phyloP scores from a whole-genome alignment of 192 early-diverging fungal species.

The Coemansia sp. region DNA sequence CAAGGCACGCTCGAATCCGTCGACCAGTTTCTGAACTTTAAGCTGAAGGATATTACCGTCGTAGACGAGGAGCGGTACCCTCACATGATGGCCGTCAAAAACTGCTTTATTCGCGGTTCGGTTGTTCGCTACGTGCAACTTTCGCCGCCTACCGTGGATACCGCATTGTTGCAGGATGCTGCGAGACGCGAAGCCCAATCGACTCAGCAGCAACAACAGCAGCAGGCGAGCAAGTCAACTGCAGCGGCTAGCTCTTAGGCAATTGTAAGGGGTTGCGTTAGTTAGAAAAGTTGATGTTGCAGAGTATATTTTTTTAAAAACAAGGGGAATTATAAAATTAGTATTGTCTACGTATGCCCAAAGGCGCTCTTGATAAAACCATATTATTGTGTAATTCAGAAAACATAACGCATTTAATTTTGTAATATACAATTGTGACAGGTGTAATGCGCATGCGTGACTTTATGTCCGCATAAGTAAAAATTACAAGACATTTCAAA shows the following conservation, averaged over 20 bases:
- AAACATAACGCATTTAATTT: too few species aligned
- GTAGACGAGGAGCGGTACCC: slow-evolving; percentile 85
- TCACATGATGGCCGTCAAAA: slow-evolving; percentile 98
- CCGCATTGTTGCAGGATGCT: slow-evolving; percentile 94
- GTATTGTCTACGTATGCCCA: too few species aligned
- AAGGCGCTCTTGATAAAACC: too few species aligned
- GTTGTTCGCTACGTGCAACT: slow-evolving; percentile 97
- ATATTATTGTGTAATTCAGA: too few species aligned
- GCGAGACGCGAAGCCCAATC: slow-evolving; percentile 83
- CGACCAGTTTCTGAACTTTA: slow-evolving; percentile 99
- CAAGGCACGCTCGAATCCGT: slow-evolving; percentile 95
- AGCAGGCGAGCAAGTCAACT: slow-evolving; percentile 1
- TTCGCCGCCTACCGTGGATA: slow-evolving; percentile 86
- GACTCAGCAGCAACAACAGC: slow-evolving; percentile 37
- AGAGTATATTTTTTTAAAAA: too few species aligned
- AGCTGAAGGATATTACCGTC: slow-evolving; percentile 88
- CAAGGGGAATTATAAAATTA: too few species aligned
- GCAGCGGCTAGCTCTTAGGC: not conserved
- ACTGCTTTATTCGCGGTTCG: slow-evolving; percentile 99
- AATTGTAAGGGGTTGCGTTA: too few species aligned
- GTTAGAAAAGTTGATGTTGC: too few species aligned
- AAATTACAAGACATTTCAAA: too few species aligned
- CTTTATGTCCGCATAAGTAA: too few species aligned
- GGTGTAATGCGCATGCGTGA: too few species aligned
- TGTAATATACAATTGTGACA: too few species aligned